Base-by-base conservation (phyloP, 306 rosid species). In the Acacia melanoxylon region DNA sequence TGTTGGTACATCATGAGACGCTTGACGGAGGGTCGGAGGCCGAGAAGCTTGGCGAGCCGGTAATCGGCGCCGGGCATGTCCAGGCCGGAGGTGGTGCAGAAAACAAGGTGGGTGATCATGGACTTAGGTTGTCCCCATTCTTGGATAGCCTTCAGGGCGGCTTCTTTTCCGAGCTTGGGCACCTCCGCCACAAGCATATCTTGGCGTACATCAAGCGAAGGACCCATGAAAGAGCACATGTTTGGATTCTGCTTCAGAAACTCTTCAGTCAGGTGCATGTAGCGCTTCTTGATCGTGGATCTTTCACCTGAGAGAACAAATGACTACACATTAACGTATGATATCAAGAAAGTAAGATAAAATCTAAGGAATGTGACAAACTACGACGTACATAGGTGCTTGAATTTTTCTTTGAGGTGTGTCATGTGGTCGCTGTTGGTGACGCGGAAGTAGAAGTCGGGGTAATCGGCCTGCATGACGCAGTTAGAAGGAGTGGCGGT, bases 91-190 rank as follows among this genome's bases (percentile, higher is more conserved):
- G 92, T 88, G 15, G 94, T 90, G 40, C 92, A 91, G 80, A 91
- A 91, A 0, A 91, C 86, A 0, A 88, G 73, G 56, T 91, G 92
- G 2, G 94, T 88, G 42, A 91, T 91, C 66, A 80, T 89, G 35
- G 92, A 91, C 58, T 85, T 91, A 4, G 91, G 90, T 40, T 88
- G 94, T 2, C 90, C 94, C 94, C 94, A 90, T 25, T 90, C 92
- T 7, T 83, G 86, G 22, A 91, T 91, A 0, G 92, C 94, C 31
- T 84, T 89, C 0, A 68, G 0, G 0, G 94, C 92, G 0, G 94
- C 94, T 27, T 89, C 91, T 63, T 91, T 91, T 0, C 92, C 94
- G 0, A 91, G 85, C 86, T 87, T 91, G 0, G 94, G 94, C 0
- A 91, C 88, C 35, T 90, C 94, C 11, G 82, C 88, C 0, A 88